phyloP scores from a whole-genome alignment of 345 rosid genomes.

The Orychophragmus violaceus region DNA sequence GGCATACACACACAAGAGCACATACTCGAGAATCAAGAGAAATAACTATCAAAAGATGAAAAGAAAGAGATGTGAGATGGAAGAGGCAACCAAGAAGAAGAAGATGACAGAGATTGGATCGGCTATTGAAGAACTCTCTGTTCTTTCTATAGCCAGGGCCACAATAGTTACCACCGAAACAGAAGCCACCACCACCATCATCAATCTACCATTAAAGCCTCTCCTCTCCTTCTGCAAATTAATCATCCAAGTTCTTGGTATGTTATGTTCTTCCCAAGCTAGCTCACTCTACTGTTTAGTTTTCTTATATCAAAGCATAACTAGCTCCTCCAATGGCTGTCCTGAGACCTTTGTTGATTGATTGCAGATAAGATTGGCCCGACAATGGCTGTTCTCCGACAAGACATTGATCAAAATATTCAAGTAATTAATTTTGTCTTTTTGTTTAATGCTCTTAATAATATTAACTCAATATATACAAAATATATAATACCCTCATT shows the following conservation, averaged over 20 bases:
- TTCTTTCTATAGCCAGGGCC: slow-evolving; percentile 28
- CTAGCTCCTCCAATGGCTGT: slow-evolving; percentile 16
- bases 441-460: neutral
- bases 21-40: slow-evolving; percentile 1
- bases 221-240: slow-evolving; percentile 57
- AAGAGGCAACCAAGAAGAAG: slow-evolving; percentile 31
- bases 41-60: slow-evolving; percentile 40
- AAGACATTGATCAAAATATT: slow-evolving; percentile 72
- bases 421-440: slow-evolving; percentile 40
- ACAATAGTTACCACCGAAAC: slow-evolving; percentile 33
- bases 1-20: slow-evolving; percentile 1
- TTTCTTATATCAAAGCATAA: neutral
- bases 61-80: slow-evolving; percentile 60
- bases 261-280: neutral
- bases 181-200: slow-evolving; percentile 26
- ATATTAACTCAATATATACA: neutral
- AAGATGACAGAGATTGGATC: slow-evolving; percentile 63
- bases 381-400: slow-evolving; percentile 88
- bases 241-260: slow-evolving; percentile 84
- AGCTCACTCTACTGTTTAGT: neutral
- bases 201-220: slow-evolving; percentile 51
- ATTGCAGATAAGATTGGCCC: slow-evolving; percentile 95
- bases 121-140: slow-evolving; percentile 75
- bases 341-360: slow-evolving; percentile 11
- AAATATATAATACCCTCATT: slow-evolving; percentile 7